phyloP scores from a whole-genome alignment of 2,329 filamentous ascomycete genomes.

The Colletotrichum tanaceti region DNA sequence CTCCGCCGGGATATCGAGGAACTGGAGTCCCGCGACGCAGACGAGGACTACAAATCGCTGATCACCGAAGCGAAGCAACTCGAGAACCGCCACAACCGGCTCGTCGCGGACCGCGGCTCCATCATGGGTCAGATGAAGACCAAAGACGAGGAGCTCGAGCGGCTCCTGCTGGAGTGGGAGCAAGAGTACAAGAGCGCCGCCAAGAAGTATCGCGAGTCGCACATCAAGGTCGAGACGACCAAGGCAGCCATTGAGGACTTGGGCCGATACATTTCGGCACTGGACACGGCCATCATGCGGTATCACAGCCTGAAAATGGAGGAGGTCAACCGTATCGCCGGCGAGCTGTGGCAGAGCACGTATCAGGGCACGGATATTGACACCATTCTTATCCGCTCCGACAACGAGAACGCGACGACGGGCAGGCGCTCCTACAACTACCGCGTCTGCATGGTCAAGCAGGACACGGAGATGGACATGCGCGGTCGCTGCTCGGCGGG shows the following conservation, averaged over 20 bases:
- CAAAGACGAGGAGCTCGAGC: slow-evolving; percentile 82
- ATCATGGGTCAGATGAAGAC: slow-evolving; percentile 83
- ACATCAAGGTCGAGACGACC: slow-evolving; percentile 91
- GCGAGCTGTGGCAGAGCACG: slow-evolving; percentile 95
- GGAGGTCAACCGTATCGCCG: slow-evolving; percentile 94
- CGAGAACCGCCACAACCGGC: slow-evolving; percentile 74
- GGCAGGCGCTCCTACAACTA: slow-evolving; percentile 94
- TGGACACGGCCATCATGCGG: slow-evolving; percentile 97
- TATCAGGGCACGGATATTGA: slow-evolving; percentile 98
- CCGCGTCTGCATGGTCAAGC: slow-evolving; percentile 97
- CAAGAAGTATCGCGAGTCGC: slow-evolving; percentile 82
- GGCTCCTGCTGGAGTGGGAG: slow-evolving; percentile 82
- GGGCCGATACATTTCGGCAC: slow-evolving; percentile 80
- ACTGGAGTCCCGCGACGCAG: slow-evolving; percentile 82
- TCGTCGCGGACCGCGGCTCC: slow-evolving; percentile 78
- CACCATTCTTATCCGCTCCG: slow-evolving; percentile 93
- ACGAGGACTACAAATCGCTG: slow-evolving; percentile 83
- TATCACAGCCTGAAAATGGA: slow-evolving; percentile 98
- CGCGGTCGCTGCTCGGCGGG: slow-evolving; percentile 95
- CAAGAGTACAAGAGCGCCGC: slow-evolving; percentile 88
- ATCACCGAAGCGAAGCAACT: slow-evolving; percentile 74
- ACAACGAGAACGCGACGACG: slow-evolving; percentile 75
- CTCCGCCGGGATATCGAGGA: slow-evolving; percentile 77
- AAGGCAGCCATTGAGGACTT: slow-evolving; percentile 94
- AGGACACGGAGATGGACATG: slow-evolving; percentile 99